Evolutionary conservation across 192 early-diverging fungal species (phyloP).

Genomic region (Oehlia diaphana): DNA sequence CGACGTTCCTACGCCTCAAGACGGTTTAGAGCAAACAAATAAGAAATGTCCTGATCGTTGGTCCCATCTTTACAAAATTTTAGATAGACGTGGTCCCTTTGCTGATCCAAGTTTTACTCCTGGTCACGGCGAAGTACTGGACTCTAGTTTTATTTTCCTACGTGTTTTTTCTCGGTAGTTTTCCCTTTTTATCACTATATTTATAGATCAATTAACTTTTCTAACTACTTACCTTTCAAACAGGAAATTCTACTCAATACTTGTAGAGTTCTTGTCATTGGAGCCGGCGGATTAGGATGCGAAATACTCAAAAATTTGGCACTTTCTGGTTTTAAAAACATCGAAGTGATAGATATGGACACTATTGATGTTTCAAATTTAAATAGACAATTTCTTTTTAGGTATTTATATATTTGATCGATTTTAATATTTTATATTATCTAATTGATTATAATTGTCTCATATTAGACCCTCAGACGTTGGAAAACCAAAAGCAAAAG

Average conservation of each 20-base stretch:
- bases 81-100: slow-evolving; percentile 17
- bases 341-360: slow-evolving; percentile 90
- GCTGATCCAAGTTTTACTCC: slow-evolving; percentile 10
- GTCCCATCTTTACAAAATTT: slow-evolving; percentile 16
- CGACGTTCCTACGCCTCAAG: background rate
- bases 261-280: slow-evolving; percentile 77
- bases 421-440: background rate
- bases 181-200: background rate
- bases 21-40: background rate
- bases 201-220: background rate
- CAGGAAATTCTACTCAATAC: slow-evolving; percentile 40
- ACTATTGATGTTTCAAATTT: slow-evolving; percentile 84
- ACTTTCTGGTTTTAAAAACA: slow-evolving; percentile 74
- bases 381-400: slow-evolving; percentile 83
- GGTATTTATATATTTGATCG: slow-evolving; percentile 36
- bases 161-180: background rate
- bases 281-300: slow-evolving; percentile 83
- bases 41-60: slow-evolving; percentile 14
- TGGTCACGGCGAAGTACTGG: slow-evolving; percentile 18
- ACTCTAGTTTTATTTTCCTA: background rate
- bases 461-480: slow-evolving; percentile 61
- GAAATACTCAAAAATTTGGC: slow-evolving; percentile 84
- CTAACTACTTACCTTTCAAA: background rate
- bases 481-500: slow-evolving; percentile 75
- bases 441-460: background rate